Percentiles rank a stretch among this genome's conserved stretches.
Evolutionary conservation across 768 basidiomycete species (phyloP).

Genomic region (Suillus clintonianus): DNA sequence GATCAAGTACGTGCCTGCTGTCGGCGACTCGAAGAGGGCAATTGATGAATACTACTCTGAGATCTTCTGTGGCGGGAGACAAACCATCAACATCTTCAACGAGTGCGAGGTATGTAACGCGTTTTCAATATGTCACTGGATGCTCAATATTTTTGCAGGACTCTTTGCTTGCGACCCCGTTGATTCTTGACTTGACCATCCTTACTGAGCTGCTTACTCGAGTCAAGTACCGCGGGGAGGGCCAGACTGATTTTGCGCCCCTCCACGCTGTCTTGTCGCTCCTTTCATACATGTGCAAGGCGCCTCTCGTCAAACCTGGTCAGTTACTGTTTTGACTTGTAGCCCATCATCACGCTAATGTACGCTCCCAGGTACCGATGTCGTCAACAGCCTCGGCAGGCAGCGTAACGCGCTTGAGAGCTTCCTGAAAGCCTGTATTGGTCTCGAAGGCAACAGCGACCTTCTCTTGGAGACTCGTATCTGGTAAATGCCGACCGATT

Average conservation of each 20-base stretch:
- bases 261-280: conserved; percentile 92
- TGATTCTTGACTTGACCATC: conserved; percentile 93
- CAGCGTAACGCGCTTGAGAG: conserved; percentile 93
- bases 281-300: conserved; percentile 97
- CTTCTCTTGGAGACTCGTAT: conserved; percentile 84
- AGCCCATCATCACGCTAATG: neutral
- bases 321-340: conserved; percentile 17
- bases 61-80: conserved; percentile 94
- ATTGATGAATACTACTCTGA: conserved; percentile 99
- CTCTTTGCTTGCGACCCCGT: conserved; percentile 91
- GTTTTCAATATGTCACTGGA: conserved; percentile 2
- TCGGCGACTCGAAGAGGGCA: conserved; percentile 97
- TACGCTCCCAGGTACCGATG: conserved; percentile 62
- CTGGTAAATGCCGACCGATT: conserved; percentile 57
- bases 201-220: conserved; percentile 94
- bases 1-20: conserved; percentile 96
- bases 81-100: conserved; percentile 96
- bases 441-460: conserved; percentile 81
- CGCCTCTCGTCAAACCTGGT: conserved; percentile 94
- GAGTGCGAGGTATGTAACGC: conserved; percentile 77
- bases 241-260: conserved; percentile 68
- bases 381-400: conserved; percentile 93
- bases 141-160: conserved; percentile 51
- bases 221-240: conserved; percentile 75
- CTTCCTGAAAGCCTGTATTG: conserved; percentile 94